Evolutionary conservation across 306 rosid genomes (phyloP).

Genomic region (Citrullus colocynthis): DNA sequence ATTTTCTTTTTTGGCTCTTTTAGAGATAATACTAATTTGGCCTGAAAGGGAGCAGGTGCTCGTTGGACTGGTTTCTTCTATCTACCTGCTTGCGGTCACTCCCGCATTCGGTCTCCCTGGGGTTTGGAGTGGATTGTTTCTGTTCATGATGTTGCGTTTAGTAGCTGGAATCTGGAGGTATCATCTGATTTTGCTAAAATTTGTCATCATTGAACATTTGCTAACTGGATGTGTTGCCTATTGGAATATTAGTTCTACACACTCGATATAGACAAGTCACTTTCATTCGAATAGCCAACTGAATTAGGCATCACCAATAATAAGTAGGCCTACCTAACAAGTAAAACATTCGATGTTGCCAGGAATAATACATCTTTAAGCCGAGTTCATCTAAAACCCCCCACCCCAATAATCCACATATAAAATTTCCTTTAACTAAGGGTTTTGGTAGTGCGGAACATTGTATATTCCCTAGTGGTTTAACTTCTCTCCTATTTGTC

Average conservation of each 20-base stretch:
- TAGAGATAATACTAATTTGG: slow-evolving; percentile 1
- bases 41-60: slow-evolving; percentile 32
- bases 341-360: background rate
- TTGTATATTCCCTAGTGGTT: background rate
- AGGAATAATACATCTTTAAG: background rate
- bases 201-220: background rate
- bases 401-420: background rate
- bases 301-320: background rate
- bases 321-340: background rate
- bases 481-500: background rate
- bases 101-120: slow-evolving; percentile 76
- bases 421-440: background rate
- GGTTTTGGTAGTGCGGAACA: background rate
- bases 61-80: slow-evolving; percentile 53
- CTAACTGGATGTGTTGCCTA: background rate
- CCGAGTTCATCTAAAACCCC: background rate
- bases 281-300: background rate
- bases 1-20: background rate
- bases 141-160: slow-evolving; percentile 81
- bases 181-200: background rate
- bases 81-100: slow-evolving; percentile 51
- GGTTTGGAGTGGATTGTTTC: slow-evolving; percentile 80
- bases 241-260: background rate
- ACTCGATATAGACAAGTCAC: background rate
- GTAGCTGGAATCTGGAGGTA: slow-evolving; percentile 83